Evolutionary conservation across 2,329 filamentous ascomycete genomes (phyloP), one percentile per base, ranked within the genome.

Genomic region (Bipolaris gigantea): DNA sequence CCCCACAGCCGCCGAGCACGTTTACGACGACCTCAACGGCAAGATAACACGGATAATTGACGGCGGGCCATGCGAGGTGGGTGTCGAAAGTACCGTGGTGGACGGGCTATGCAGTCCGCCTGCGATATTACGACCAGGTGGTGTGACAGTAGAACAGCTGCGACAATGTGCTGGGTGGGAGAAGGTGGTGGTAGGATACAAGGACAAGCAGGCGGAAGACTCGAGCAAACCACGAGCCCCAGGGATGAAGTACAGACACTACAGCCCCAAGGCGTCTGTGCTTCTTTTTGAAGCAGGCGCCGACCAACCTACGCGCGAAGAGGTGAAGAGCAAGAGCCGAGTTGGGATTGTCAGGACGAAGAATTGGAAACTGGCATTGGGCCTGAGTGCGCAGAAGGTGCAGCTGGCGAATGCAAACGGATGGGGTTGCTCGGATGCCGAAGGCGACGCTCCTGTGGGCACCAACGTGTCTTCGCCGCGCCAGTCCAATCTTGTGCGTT

Each of bases 171-270:
- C 82, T 0, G 93, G 93, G 0, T 99, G 94, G 93, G 88, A 92
- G 70, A 77, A 83, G 35, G 89, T 91, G 1, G 80, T 82, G 57
- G 85, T 88, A 55, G 93, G 84, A 10, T 97, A 97, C 74, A 86
- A 88, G 68, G 91, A 96, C 66, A 82, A 83, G 53, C 65, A 85
- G 15, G 85, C 90, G 65, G 80, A 84, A 18, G 87, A 84, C 5
- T 50, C 60, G 4, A 84, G 83, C 46, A 66, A 63, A 50, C 94
- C 94, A 0, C 82, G 90, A 52, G 94, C 94, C 0, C 94, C 94
- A 0, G 94, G 94, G 1, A 99, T 99, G 94, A 99, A 99, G 76
- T 99, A 99, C 73, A 90, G 94, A 71, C 94, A 99, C 73, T 99
- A 99, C 70, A 96, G 92, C 39, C 94, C 94, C 1, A 90, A 87